Percentiles rank a stretch among this genome's conserved stretches.
These are phyloP conservation scores for Ophiocordyceps camponoti-floridani DNA, from an alignment of 2,329 filamentous ascomycete species.

Conservation along the genomic window DNA sequence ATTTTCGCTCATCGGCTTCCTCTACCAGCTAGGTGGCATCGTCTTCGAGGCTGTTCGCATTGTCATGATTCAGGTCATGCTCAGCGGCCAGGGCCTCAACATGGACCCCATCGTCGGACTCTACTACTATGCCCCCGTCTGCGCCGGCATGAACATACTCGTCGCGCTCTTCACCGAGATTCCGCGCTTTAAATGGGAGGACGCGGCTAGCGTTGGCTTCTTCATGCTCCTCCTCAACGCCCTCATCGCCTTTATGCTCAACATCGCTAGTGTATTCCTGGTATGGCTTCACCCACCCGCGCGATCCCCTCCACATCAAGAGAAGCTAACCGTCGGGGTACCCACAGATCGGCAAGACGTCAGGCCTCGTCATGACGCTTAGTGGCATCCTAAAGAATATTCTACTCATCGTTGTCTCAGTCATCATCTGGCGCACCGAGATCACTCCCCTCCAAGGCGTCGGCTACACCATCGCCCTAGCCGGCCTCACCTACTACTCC, in stretches of 20 bases:
- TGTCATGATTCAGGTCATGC: slow-evolving; percentile 71
- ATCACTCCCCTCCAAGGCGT: slow-evolving; percentile 55
- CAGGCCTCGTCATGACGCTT: slow-evolving; percentile 68
- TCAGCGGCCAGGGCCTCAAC: slow-evolving; percentile 59
- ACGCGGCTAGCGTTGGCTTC: slow-evolving; percentile 47
- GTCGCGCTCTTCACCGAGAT: slow-evolving; percentile 55
- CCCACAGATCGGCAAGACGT: slow-evolving; percentile 67
- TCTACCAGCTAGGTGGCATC: slow-evolving; percentile 58
- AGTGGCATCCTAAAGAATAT: slow-evolving; percentile 82
- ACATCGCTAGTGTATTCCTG: slow-evolving; percentile 72
- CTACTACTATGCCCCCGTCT: slow-evolving; percentile 80
- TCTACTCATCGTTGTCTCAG: slow-evolving; percentile 57
- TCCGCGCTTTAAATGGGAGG: slow-evolving; percentile 43
- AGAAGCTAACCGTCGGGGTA: slow-evolving; percentile 1
- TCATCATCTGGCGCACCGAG: slow-evolving; percentile 60
- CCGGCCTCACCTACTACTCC: slow-evolving; percentile 31
- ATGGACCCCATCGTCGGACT: slow-evolving; percentile 80
- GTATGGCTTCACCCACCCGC: slow-evolving; percentile 30
- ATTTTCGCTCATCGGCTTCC: slow-evolving; percentile 46
- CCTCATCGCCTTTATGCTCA: slow-evolving; percentile 61
- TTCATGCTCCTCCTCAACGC: slow-evolving; percentile 55
- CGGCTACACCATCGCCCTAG: slow-evolving; percentile 56
- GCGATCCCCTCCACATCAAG: neutral
- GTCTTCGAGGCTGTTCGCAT: slow-evolving; percentile 66
- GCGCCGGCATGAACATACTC: slow-evolving; percentile 61